Evolutionary conservation across 176 grass and related monocot species (phyloP), one percentile per base, ranked within the genome.

Genomic region (Rhynchospora pubera): DNA sequence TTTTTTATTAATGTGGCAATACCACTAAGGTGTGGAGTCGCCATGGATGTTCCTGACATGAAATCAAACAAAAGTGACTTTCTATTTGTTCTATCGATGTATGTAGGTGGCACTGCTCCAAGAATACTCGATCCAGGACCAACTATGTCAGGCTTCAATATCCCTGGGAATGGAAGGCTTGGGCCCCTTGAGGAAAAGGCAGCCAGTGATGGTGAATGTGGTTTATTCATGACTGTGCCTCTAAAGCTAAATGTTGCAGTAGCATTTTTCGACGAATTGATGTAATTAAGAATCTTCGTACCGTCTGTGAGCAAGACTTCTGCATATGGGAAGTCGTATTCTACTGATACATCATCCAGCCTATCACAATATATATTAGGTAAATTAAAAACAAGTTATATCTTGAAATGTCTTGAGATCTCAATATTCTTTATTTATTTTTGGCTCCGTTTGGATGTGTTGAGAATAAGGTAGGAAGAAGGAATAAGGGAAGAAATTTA

Each of bases 71-170:
- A 12, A 15, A 52, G 19, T 6, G 39, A n/a, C 7, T 77, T 66
- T 21, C 7, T 7, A 28, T 12, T 19, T 24, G 81, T 67, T 39
- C 6, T 14, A 34, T 48, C 71, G 7, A 39, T 5, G 48, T 57
- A 34, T 61, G 65, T 26, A 5, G 51, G 42, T 18, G 61, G 57
- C 77, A 55, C 78, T 5, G 83, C 78, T 45, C 65, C 83, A 28
- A 89, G 53, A 55, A 89, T 89, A 73, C 79, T 66, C 1, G 63
- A 9, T 45, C 87, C 87, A 6, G 87, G 87, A 12, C 57, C 87
- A 1, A 82, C 7, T 15, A 89, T 89, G 48, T 89, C 87, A 9
- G 87, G 87, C 61, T 89, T 89, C 11, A 85, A 55, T 18, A 89
- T 89, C 15, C 67, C 44, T 13, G 56, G 60, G n/a, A 77, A 85